Percentiles rank a stretch among this genome's conserved stretches.
These are phyloP conservation scores for Polychytrium aggregatum DNA, from an alignment of 192 early-diverging fungal genomes.

Conservation along the genomic window DNA sequence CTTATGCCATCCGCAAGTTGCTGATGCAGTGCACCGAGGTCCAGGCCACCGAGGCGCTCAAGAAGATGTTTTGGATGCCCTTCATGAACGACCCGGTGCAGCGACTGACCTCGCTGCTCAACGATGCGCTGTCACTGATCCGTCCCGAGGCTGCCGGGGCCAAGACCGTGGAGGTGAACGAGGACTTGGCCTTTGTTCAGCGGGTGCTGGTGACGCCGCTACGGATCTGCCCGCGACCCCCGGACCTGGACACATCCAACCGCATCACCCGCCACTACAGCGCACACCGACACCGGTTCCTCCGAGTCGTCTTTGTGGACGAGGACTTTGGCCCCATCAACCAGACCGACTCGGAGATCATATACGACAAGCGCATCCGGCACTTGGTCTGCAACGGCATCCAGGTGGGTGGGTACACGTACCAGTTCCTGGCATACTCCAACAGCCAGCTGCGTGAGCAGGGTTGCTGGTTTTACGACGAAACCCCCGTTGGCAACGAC, in stretches of 20 bases:
- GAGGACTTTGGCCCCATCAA: constrained; percentile 37
- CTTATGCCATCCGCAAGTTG: no score
- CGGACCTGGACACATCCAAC: constrained; percentile 59
- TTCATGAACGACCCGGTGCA: no score
- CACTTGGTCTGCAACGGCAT: constrained; percentile 52
- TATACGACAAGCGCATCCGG: constrained; percentile 42
- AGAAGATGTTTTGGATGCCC: no score
- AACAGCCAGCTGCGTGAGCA: constrained; percentile 58
- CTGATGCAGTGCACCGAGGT: no score
- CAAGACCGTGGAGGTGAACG: no score
- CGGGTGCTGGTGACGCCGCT: no score
- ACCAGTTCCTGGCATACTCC: constrained; percentile 58
- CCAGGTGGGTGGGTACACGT: constrained; percentile 35
- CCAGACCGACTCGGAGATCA: constrained; percentile 12
- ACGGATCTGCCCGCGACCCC: constrained; percentile 3
- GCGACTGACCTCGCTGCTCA: no score
- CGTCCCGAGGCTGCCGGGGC: no score
- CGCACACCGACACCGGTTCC: constrained; percentile 38
- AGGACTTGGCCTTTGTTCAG: no score
- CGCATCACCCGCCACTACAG: constrained; percentile 54
- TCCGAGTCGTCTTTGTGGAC: constrained; percentile 60
- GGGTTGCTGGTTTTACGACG: constrained; percentile 46
- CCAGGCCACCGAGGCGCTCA: no score
- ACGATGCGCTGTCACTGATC: no score
- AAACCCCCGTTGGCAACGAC: constrained; percentile 13